Evolutionary conservation across 78 protist genomes (phyloP), one percentile per base, ranked within the genome.

Genomic region (Monocercomonoides exilis): DNA sequence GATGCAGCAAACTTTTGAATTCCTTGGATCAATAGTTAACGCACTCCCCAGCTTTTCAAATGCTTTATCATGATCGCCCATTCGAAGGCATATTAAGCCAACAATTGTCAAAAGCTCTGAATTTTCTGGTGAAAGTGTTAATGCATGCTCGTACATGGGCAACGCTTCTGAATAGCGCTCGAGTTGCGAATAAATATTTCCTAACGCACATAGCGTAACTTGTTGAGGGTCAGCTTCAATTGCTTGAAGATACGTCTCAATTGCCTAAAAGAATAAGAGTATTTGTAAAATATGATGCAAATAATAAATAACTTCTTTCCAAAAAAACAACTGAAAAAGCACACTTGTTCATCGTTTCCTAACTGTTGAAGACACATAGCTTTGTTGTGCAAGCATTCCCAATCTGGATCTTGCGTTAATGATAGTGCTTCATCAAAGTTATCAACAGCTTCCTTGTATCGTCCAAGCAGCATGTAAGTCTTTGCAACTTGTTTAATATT

Each of bases 401-500:
- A 41, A 2, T 3, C 43, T 34, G 0, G 1, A 3, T n/a, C 44
- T 1, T 29, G 41, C 36, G 46, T 2, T 6, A 43, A 35, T 46
- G 64, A 45, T 6, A 70, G n/a, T 6, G 94, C 92, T 82, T 91
- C 91, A 1, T 88, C 91, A 81, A 85, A 92, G 32, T 88, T 89
- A 33, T 77, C 93, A n/a, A 93, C 1, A 33, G 95, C 93, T 0
- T 84, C 88, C 45, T 82, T 43, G 89, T 91, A 93, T 45, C 77
- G 84, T 2, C 95, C 97, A 41, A 90, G 90, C 29, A 94, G 93
- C 46, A 45, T 89, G 36, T 70, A 80, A 45, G 33, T 0, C 85
- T 80, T n/a, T 2, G 91, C 94, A n/a, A 88, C 87, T 41, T 95
- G 97, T 77, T 95, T 94, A 44, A 92, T 79, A 85, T 89, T 93